These are phyloP conservation scores for Cylindrotheca fusiformis DNA, from an alignment of 108 stramenopile species.

Conservation along the genomic window DNA sequence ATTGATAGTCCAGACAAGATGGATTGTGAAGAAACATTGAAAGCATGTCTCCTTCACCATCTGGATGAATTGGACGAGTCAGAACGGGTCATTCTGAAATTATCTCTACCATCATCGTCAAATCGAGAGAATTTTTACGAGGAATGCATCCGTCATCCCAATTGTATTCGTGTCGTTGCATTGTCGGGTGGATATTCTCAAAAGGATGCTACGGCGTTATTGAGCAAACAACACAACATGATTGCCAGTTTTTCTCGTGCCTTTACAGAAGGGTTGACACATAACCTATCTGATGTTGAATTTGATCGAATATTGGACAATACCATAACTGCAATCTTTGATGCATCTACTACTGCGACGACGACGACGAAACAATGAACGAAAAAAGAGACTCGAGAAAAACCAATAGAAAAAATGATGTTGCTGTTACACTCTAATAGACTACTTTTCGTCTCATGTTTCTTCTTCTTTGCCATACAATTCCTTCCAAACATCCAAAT, in stretches of 20 bases:
- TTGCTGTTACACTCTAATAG: no score
- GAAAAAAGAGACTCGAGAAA: no score
- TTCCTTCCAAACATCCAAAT: constrained; percentile 38
- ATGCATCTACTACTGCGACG: no score
- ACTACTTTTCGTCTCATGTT: background rate
- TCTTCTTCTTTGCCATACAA: constrained; percentile 42
- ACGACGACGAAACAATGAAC: no score
- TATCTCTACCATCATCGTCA: constrained; percentile 64
- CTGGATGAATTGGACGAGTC: constrained; percentile 47
- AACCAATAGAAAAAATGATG: no score
- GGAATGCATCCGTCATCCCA: constrained; percentile 61
- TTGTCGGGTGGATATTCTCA: constrained; percentile 75
- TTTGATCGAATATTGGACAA: constrained; percentile 54
- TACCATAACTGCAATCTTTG: constrained; percentile 56
- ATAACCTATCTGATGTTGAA: constrained; percentile 51
- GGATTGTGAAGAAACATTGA: constrained; percentile 60
- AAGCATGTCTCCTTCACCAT: constrained; percentile 45
- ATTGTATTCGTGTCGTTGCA: constrained; percentile 70
- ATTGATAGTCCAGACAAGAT: constrained; percentile 62
- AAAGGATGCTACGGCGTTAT: constrained; percentile 48
- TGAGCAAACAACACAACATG: constrained; percentile 62
- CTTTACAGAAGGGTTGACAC: constrained; percentile 59
- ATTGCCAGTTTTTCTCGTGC: constrained; percentile 83
- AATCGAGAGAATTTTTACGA: constrained; percentile 55
- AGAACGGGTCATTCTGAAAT: constrained; percentile 70